phyloP scores from a whole-genome alignment of 306 rosid species.

The Carpinus viminea region DNA sequence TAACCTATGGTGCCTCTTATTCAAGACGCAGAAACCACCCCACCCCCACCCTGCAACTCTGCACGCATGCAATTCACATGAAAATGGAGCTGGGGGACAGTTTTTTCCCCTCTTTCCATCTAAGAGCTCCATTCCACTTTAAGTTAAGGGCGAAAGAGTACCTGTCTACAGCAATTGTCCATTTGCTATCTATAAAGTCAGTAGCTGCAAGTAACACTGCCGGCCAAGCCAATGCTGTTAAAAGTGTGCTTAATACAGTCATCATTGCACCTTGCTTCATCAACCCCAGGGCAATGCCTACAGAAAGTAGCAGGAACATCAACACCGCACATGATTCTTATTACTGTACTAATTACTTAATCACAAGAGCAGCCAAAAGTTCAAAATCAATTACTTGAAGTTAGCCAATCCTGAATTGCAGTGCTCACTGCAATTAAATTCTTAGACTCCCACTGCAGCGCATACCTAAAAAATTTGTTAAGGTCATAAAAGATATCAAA shows the following conservation, averaged over 20 bases:
- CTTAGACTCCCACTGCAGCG: slow-evolving; percentile 55
- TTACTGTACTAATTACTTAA: background rate
- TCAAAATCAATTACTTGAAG: slow-evolving; percentile 46
- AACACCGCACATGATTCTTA: slow-evolving; percentile 16
- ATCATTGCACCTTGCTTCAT: slow-evolving; percentile 69
- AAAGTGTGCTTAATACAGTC: slow-evolving; percentile 59
- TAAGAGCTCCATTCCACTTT: background rate
- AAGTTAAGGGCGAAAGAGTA: slow-evolving; percentile 10
- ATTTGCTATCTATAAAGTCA: slow-evolving; percentile 66
- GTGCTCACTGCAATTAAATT: slow-evolving; percentile 63
- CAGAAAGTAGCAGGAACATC: slow-evolving; percentile 18
- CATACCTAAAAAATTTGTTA: slow-evolving; percentile 48
- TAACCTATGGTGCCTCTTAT: background rate
- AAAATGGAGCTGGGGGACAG: background rate
- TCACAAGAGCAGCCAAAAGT: slow-evolving; percentile 21
- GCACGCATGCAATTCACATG: background rate
- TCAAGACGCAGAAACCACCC: no score
- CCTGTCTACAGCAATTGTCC: slow-evolving; percentile 76
- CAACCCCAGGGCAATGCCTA: slow-evolving; percentile 44
- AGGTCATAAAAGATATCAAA: slow-evolving; percentile 33
- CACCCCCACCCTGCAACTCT: no score
- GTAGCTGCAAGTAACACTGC: slow-evolving; percentile 54
- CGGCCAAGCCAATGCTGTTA: slow-evolving; percentile 69
- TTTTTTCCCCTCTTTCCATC: background rate
- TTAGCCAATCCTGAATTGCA: slow-evolving; percentile 63